Evolutionary conservation across 352 stramenopile genomes (phyloP).

Genomic region (Phytophthora rubi): DNA sequence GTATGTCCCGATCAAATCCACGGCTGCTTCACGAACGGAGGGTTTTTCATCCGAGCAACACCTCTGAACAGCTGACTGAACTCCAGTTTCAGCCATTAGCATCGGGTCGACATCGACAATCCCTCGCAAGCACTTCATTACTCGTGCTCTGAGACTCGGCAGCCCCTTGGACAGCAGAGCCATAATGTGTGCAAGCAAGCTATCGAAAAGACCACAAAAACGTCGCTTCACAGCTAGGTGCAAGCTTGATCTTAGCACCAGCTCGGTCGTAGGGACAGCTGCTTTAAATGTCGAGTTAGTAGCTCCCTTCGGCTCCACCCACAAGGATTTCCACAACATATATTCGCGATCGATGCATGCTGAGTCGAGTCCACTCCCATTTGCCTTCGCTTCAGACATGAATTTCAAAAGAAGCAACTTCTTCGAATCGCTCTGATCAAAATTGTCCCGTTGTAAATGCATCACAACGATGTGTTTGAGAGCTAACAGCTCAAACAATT

Average conservation of each 20-base stretch:
- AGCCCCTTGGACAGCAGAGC: slow-evolving; percentile 73
- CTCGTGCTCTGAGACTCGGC: slow-evolving; percentile 71
- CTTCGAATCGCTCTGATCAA: slow-evolving; percentile 52
- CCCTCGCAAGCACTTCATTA: slow-evolving; percentile 76
- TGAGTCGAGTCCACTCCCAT: slow-evolving; percentile 11
- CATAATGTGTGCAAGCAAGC: slow-evolving; percentile 78
- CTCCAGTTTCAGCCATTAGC: slow-evolving; percentile 74
- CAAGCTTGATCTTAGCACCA: slow-evolving; percentile 54
- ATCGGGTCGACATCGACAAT: slow-evolving; percentile 88
- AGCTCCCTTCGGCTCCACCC: slow-evolving; percentile 36
- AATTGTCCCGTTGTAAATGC: slow-evolving; percentile 49
- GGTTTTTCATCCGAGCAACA: slow-evolving; percentile 83
- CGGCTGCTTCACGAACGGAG: slow-evolving; percentile 82
- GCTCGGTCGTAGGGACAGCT: slow-evolving; percentile 45
- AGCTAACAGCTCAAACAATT: slow-evolving; percentile 31
- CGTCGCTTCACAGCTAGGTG: slow-evolving; percentile 58
- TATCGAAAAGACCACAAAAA: slow-evolving; percentile 75
- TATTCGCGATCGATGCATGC: slow-evolving; percentile 27
- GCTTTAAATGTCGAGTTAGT: slow-evolving; percentile 56
- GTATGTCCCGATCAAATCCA: slow-evolving; percentile 88
- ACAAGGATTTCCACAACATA: slow-evolving; percentile 61
- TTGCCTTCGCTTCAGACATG: slow-evolving; percentile 36
- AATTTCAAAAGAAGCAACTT: slow-evolving; percentile 68
- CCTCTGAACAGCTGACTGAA: slow-evolving; percentile 61
- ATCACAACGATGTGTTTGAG: slow-evolving; percentile 74